Conservation (phyloP, 805 yeast genomes). For the Kuraishia floccosa region DNA sequence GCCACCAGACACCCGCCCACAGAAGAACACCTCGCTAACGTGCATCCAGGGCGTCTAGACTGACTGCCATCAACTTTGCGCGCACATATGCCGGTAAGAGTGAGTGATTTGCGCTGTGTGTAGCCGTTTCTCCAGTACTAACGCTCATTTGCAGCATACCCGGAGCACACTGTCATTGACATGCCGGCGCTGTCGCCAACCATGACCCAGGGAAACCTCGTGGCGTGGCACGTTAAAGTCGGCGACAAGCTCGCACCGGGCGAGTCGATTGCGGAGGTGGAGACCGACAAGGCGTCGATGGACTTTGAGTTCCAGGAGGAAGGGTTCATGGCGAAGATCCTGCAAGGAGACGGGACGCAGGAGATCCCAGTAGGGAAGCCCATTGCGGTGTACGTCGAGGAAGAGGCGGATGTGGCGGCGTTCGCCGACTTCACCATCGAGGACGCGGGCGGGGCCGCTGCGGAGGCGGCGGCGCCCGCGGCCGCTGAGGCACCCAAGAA, state of each 20-base stretch:
- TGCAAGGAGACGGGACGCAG: slow-evolving; percentile 75
- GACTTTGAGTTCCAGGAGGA: slow-evolving; percentile 98
- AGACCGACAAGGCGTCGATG: slow-evolving; percentile 97
- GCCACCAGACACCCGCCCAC: too few species aligned
- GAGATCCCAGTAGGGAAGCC: slow-evolving; percentile 93
- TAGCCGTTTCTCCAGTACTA: slow-evolving; percentile 3
- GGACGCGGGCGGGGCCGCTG: slow-evolving; percentile 53
- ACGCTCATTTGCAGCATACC: slow-evolving; percentile 14
- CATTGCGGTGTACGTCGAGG: slow-evolving; percentile 93
- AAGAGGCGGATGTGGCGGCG: slow-evolving; percentile 72
- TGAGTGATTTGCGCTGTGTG: slow-evolving; percentile 6
- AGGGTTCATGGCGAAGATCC: slow-evolving; percentile 80
- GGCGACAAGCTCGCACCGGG: slow-evolving; percentile 90
- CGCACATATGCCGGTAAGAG: slow-evolving; percentile 9
- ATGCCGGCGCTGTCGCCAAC: slow-evolving; percentile 99
- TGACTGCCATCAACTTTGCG: slow-evolving; percentile 10
- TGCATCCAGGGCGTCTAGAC: slow-evolving; percentile 5
- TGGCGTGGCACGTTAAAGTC: slow-evolving; percentile 78
- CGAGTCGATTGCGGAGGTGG: slow-evolving; percentile 92
- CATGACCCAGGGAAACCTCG: slow-evolving; percentile 92
- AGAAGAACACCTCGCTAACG: too few species aligned
- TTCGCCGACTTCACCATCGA: slow-evolving; percentile 76
- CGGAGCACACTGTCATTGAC: slow-evolving; percentile 68
- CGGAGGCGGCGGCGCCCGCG: slow-evolving; percentile 33
- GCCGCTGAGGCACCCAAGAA: slow-evolving; percentile 15